Conservation (phyloP, 2,329 filamentous ascomycete genomes). For the Arthrinium puccinioides region DNA sequence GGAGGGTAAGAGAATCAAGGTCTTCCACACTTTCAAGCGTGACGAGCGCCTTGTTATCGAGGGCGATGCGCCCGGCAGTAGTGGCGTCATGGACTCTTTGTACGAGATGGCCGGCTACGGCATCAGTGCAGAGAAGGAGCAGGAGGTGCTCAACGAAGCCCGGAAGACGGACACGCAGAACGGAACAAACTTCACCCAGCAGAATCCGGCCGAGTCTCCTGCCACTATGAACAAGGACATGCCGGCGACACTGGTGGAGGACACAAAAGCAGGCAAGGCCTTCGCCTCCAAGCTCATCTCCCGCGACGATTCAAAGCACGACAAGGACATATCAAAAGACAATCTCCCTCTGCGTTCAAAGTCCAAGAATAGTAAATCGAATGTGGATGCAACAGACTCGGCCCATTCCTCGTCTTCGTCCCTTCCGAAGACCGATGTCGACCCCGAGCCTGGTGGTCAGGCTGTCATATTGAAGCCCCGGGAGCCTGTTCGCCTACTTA, state of each 20-base stretch:
- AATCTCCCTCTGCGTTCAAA: constrained; percentile 4
- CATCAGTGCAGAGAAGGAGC: constrained; percentile 14
- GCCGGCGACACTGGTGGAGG: not conserved
- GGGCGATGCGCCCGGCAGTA: constrained; percentile 41
- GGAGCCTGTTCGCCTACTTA: constrained; percentile 61
- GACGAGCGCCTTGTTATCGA: constrained; percentile 66
- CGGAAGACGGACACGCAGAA: constrained; percentile 12
- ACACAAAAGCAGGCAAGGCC: not conserved
- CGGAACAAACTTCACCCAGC: constrained; percentile 3
- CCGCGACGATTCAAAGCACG: not conserved
- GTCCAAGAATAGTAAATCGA: constrained; percentile 6
- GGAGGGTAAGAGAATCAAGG: constrained; percentile 80
- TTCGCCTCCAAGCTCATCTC: not conserved
- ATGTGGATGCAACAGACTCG: constrained; percentile 1
- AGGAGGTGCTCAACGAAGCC: constrained; percentile 30
- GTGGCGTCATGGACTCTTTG: constrained; percentile 42
- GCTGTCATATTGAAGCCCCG: constrained; percentile 72
- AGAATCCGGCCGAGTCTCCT: constrained; percentile 7
- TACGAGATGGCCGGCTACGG: constrained; percentile 43
- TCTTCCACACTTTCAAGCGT: constrained; percentile 71
- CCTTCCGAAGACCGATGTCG: constrained; percentile 17
- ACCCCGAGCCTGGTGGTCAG: constrained; percentile 53
- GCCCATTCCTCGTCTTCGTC: constrained; percentile 11
- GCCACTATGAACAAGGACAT: constrained; percentile 2
- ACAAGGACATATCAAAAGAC: not conserved